Evolutionary conservation across 208 protist species (phyloP).

Genomic region (Leishmania aethiopica): DNA sequence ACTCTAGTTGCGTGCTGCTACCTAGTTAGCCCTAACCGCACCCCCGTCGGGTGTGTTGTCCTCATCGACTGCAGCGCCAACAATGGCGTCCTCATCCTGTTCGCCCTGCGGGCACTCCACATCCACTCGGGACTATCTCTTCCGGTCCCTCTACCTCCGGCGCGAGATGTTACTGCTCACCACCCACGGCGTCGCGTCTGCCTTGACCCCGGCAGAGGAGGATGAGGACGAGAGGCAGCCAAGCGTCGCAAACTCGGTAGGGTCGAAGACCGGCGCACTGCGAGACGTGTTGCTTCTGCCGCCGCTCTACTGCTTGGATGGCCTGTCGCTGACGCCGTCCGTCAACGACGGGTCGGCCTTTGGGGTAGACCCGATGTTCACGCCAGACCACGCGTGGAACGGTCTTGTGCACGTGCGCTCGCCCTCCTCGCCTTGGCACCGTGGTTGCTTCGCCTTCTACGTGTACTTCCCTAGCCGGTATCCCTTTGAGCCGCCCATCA

Average conservation of each 20-base stretch:
- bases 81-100: slow-evolving; percentile 1
- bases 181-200: slow-evolving; percentile 1
- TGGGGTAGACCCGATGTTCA: slow-evolving; percentile 26
- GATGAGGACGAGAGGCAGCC: not conserved
- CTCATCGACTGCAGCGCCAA: not conserved
- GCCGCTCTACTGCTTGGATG: slow-evolving; percentile 20
- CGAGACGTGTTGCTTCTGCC: slow-evolving; percentile 29
- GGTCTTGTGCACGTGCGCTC: slow-evolving; percentile 52
- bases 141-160: slow-evolving; percentile 63
- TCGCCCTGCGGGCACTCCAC: slow-evolving; percentile 9
- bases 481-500: slow-evolving; percentile 64
- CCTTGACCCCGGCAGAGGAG: not conserved
- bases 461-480: slow-evolving; percentile 63
- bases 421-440: slow-evolving; percentile 63
- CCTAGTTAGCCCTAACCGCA: not conserved
- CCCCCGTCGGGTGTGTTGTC: not conserved
- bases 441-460: slow-evolving; percentile 63
- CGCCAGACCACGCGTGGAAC: slow-evolving; percentile 30
- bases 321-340: not conserved
- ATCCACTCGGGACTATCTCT: slow-evolving; percentile 44
- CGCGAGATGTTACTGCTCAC: slow-evolving; percentile 43
- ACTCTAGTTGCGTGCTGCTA: not conserved
- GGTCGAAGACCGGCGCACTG: not conserved
- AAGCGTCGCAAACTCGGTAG: not conserved
- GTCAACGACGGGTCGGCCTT: not conserved